These are phyloP conservation scores for Talaromyces thailandensis DNA, from an alignment of 495 filamentous ascomycete species.

Conservation along the genomic window DNA sequence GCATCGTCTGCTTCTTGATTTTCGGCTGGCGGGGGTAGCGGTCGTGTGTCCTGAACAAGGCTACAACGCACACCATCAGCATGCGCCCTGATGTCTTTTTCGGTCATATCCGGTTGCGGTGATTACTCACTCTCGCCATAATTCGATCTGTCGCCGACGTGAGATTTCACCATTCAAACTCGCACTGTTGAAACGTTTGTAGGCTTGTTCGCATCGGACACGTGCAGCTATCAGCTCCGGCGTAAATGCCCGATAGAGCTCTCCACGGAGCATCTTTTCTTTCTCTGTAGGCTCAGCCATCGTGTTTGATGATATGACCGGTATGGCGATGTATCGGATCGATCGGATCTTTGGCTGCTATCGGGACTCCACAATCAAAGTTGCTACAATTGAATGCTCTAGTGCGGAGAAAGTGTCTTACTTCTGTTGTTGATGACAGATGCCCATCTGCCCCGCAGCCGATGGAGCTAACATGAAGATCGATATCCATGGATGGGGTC, in stretches of 20 bases:
- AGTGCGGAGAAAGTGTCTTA: not conserved
- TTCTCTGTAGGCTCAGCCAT: slow-evolving; percentile 19
- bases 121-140: slow-evolving; percentile 64
- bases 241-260: slow-evolving; percentile 43
- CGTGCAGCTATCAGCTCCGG: slow-evolving; percentile 49
- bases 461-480: not conserved
- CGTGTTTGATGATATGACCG: not conserved
- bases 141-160: slow-evolving; percentile 48
- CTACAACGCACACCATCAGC: slow-evolving; percentile 21
- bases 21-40: slow-evolving; percentile 47
- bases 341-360: not conserved
- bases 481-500: not conserved
- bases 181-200: slow-evolving; percentile 52
- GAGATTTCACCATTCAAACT: slow-evolving; percentile 33
- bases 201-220: slow-evolving; percentile 47
- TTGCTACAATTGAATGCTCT: not conserved
- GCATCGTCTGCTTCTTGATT: slow-evolving; percentile 50
- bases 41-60: slow-evolving; percentile 48
- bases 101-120: not conserved
- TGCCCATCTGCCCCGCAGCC: not conserved
- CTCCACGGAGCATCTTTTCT: slow-evolving; percentile 31
- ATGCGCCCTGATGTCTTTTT: not conserved
- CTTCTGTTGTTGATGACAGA: not conserved
- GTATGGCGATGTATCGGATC: not conserved
- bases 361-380: not conserved